Evolutionary conservation across 1,284 basidiomycete genomes (phyloP), one percentile per base, ranked within the genome.

Genomic region (Apiotrichum sp.): DNA sequence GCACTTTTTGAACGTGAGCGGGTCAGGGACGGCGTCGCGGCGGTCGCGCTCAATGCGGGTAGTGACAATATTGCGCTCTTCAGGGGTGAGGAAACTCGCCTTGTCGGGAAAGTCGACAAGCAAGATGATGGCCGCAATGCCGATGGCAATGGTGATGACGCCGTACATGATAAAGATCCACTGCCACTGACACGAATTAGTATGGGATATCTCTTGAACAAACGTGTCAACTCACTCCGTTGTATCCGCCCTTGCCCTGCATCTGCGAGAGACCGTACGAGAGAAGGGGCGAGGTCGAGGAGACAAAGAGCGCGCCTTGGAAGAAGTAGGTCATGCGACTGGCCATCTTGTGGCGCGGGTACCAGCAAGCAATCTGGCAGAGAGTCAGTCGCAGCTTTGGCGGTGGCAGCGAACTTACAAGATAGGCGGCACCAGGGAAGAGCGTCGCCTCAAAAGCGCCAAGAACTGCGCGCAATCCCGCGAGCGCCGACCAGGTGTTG

Each of bases 261-360:
- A 59, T 48, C 34, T 47, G 34, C n/a, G 46, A 50, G 44, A 59
- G 13, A 22, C 53, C 53, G 40, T 53, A 58, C 0, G 47, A 57
- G 36, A 54, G 53, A 5, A 54, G 74, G 7, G 47, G 16, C 5
- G 38, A 76, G 61, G 13, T 29, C 4, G 44, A 38, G 16, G 48
- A 39, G 35, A 40, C 53, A 11, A 58, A 45, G 31, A 43, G 34
- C 14, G 43, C 41, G 14, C 35, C 41, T 41, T 50, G 70, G 77
- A 49, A 78, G 68, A 79, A 79, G 42, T 65, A 62, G 6, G 73
- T 69, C 63, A 62, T 51, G 47, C 66, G 64, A 10, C 34, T 64
- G 55, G 78, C 75, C 52, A 75, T 74, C 61, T 78, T 74, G 53
- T 69, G 67, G 10, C 79, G 74, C 1, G 76, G 75, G 64, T 80